Evolutionary conservation across 306 rosid genomes (phyloP).

Genomic region (Luffa aegyptiaca): DNA sequence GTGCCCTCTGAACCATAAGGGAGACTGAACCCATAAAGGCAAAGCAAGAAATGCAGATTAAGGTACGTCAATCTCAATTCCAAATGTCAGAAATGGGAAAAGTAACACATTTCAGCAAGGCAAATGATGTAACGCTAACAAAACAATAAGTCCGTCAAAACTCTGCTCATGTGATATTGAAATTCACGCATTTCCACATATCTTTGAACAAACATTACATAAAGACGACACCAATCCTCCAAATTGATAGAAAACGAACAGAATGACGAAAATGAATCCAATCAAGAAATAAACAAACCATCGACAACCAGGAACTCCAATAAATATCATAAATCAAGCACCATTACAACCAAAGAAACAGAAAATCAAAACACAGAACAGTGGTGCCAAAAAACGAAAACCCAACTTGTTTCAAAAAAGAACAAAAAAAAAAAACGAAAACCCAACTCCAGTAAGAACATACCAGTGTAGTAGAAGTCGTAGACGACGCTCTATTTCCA

Average conservation of each 20-base stretch:
- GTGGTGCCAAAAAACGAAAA: neutral
- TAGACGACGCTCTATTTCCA: slow-evolving; percentile 26
- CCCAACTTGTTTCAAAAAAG: neutral
- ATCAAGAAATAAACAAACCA: neutral
- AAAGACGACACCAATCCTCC: neutral
- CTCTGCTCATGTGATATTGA: neutral
- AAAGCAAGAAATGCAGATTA: slow-evolving; percentile 6
- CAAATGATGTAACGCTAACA: neutral
- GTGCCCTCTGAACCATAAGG: slow-evolving; percentile 33
- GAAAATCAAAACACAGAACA: neutral
- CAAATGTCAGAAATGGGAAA: neutral
- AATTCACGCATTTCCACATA: neutral
- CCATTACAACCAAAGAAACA: neutral
- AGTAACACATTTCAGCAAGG: neutral
- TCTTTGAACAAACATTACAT: neutral
- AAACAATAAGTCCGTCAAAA: neutral
- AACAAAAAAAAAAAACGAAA: neutral
- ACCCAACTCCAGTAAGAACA: neutral
- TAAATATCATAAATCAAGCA: neutral
- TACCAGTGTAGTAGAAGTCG: slow-evolving; percentile 22
- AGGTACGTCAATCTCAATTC: slow-evolving; percentile 3
- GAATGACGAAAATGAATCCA: neutral
- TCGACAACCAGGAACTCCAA: neutral
- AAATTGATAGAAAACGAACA: neutral
- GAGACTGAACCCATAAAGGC: slow-evolving; percentile 35